phyloP scores from a whole-genome alignment of 225 moss, liverwort and hornwort genomes.

The Polytrichum commune region DNA sequence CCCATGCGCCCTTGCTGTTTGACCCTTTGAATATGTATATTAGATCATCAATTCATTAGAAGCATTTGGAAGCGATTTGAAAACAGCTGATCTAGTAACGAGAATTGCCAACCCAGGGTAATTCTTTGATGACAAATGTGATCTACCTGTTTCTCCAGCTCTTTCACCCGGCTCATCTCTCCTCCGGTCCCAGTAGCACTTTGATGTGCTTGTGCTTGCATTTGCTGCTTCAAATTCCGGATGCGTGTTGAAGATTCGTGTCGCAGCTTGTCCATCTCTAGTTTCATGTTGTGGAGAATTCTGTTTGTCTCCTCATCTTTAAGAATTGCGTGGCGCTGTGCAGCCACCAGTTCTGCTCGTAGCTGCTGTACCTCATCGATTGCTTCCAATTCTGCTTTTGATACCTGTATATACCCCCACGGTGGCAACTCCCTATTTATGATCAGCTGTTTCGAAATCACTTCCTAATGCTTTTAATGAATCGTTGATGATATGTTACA shows the following conservation, averaged over 20 bases:
- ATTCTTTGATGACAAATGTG: too few species aligned
- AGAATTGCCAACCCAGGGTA: too few species aligned
- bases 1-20: too few species aligned
- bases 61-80: too few species aligned
- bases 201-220: slow-evolving; percentile 28
- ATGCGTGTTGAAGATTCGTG: slow-evolving; percentile 39
- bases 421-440: too few species aligned
- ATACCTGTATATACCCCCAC: slow-evolving; percentile 12
- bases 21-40: too few species aligned
- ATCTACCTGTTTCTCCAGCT: slow-evolving; percentile 53
- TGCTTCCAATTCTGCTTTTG: slow-evolving; percentile 41
- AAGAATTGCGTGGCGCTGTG: slow-evolving; percentile 31
- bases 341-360: slow-evolving; percentile 35
- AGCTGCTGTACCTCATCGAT: slow-evolving; percentile 31
- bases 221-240: slow-evolving; percentile 39
- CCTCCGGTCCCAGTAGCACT: slow-evolving; percentile 25
- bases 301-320: slow-evolving; percentile 42
- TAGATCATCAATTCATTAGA: too few species aligned
- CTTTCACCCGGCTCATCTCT: slow-evolving; percentile 42
- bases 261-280: slow-evolving; percentile 42
- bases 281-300: slow-evolving; percentile 34
- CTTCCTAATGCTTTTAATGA: too few species aligned
- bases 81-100: too few species aligned
- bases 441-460: too few species aligned
- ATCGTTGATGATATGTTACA: too few species aligned